Percentiles rank a stretch among this genome's conserved stretches.
Conservation (phyloP, 23 red algal genomes). For the Pyropia yezoensis region DNA sequence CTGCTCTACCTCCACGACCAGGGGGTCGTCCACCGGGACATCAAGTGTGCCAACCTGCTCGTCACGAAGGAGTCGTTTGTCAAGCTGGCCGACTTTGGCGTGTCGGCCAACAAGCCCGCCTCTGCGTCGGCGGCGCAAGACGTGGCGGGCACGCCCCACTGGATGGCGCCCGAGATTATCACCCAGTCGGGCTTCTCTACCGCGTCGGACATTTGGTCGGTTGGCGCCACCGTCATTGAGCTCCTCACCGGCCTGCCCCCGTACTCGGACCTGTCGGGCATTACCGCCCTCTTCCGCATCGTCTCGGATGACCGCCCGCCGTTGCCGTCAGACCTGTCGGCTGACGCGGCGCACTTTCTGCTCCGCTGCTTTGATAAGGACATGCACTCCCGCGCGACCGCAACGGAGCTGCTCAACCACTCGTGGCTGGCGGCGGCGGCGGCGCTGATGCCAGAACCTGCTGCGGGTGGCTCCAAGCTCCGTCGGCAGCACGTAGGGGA, state of each 20-base stretch:
- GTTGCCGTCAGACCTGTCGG: constrained; percentile 56
- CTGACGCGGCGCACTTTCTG: constrained; percentile 80
- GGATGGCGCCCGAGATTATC: constrained; percentile 99
- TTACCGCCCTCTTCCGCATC: constrained; percentile 93
- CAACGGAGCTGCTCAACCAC: constrained; percentile 78
- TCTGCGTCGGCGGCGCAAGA: constrained; percentile 38
- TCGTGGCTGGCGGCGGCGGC: constrained; percentile 55
- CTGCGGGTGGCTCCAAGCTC: not conserved
- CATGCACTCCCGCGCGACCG: constrained; percentile 52
- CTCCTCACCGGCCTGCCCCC: constrained; percentile 92
- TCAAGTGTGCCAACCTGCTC: constrained; percentile 97
- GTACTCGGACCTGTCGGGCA: constrained; percentile 72
- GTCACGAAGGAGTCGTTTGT: constrained; percentile 84
- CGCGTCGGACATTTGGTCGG: constrained; percentile 91
- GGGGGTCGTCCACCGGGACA: constrained; percentile 96
- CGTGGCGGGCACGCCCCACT: constrained; percentile 95
- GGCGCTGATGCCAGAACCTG: not conserved
- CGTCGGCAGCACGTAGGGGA: not conserved
- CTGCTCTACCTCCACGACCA: constrained; percentile 87
- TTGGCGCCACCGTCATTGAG: constrained; percentile 96
- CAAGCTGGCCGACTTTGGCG: constrained; percentile 98
- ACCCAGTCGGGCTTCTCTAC: constrained; percentile 76
- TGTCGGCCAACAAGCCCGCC: constrained; percentile 76
- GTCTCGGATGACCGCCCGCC: constrained; percentile 94
- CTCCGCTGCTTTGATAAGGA: constrained; percentile 91